Base-by-base conservation (phyloP, 1,284 basidiomycete species). In the Thecaphora thlaspeos region DNA sequence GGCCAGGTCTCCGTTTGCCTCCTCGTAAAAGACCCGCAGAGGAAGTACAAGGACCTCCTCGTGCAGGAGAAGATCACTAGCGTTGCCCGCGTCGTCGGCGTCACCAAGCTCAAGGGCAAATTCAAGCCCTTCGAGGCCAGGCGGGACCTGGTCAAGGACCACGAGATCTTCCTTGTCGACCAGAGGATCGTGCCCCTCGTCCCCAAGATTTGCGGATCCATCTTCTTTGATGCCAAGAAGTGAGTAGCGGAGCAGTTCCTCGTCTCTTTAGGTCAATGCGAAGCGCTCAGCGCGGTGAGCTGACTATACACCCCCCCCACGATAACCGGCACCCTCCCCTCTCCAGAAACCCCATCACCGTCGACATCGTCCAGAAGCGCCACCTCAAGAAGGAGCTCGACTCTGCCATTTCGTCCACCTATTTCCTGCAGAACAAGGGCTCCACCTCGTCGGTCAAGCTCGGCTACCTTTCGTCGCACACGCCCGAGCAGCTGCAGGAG, bases 171-270 rank as follows among this genome's bases (percentile, higher is more conserved):
- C 81, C 82, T 98, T 32, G 91, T 90, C 19, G 94, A 98, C 80
- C 89, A 94, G 64, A 83, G 92, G 36, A 84, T 98, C 36, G 82
- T 95, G 22, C 87, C 88, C n/a, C 80, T 91, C 50, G 83, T 97
- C 57, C 94, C 94, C 2, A 86, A 85, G 56, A 79, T 96, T 42
- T 82, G 97, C 5, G 95, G 94, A 21, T 88, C 86, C 58, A 89
- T 88, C 69, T 97, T 91, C 83, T 92, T 96, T 69, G 84, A 90
- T 21, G 89, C 91, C 1, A 96, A 96, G 80, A 98, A 97, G 51
- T 61, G 32, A 46, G 43, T 46, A 15, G 26, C 5, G 26, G 7
- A 28, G 26, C 26, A 28, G 26, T 11, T n/a, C n/a, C n/a, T n/a
- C n/a, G n/a, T n/a, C n/a, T n/a, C n/a, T n/a, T n/a, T n/a, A n/a